phyloP scores from a whole-genome alignment of 768 basidiomycete genomes.

The Crassisporium funariophilum region DNA sequence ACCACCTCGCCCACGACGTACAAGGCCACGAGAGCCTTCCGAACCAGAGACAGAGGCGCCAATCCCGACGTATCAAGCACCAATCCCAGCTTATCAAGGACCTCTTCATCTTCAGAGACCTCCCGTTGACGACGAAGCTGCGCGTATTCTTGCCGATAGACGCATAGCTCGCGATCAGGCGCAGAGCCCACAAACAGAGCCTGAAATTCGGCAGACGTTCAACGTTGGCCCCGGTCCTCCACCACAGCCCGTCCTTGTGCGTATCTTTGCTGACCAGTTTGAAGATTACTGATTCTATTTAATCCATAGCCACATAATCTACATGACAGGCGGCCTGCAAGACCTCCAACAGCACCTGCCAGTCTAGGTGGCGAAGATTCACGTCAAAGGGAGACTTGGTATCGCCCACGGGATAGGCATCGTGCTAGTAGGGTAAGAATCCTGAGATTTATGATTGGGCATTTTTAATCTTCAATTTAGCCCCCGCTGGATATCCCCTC shows the following conservation, averaged over 20 bases:
- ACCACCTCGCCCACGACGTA: neutral
- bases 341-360: constrained; percentile 2
- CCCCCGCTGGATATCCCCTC: neutral
- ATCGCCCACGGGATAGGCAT: constrained; percentile 2
- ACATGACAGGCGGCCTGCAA: constrained; percentile 6
- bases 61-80: neutral
- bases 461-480: constrained; percentile 1
- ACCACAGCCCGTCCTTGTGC: constrained; percentile 29
- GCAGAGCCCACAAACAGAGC: too few species aligned
- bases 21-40: constrained; percentile 1
- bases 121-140: too few species aligned
- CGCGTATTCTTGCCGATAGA: too few species aligned
- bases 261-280: constrained; percentile 7
- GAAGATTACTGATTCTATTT: constrained; percentile 3
- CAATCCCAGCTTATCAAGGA: too few species aligned
- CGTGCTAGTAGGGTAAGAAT: too few species aligned
- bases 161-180: too few species aligned
- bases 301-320: constrained; percentile 7
- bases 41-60: constrained; percentile 5
- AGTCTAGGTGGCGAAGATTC: neutral
- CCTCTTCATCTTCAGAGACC: too few species aligned
- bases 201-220: neutral
- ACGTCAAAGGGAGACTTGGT: neutral
- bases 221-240: constrained; percentile 16
- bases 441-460: too few species aligned